A percentile compares a stretch with the other conserved stretches of the same genome.
These are phyloP conservation scores for Phaeolepiota aurea DNA, from an alignment of 768 basidiomycete species.

Conservation along the genomic window DNA sequence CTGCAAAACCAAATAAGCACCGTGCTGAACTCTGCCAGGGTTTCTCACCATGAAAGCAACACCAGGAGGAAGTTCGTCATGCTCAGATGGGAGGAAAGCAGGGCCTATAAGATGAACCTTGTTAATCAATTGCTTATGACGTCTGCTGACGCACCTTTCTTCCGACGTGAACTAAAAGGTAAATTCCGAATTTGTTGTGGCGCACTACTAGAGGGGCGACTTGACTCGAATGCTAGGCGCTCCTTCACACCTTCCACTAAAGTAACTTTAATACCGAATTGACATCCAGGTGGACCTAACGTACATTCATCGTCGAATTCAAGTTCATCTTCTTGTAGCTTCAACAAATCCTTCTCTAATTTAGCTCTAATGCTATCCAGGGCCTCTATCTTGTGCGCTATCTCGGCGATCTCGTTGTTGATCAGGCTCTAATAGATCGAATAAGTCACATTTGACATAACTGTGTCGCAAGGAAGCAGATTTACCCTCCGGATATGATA, in stretches of 20 bases:
- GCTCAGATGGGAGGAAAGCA: slow-evolving; percentile 94
- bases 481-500: slow-evolving; percentile 79
- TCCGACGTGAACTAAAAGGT: slow-evolving; percentile 55
- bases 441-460: too few relatives aligned
- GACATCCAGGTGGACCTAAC: slow-evolving; percentile 17
- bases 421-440: slow-evolving; percentile 87
- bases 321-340: slow-evolving; percentile 89
- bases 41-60: slow-evolving; percentile 89
- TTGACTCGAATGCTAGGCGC: slow-evolving; percentile 60
- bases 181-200: slow-evolving; percentile 34
- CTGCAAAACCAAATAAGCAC: slow-evolving; percentile 28
- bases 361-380: slow-evolving; percentile 74
- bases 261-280: background rate
- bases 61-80: slow-evolving; percentile 88
- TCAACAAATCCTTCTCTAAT: slow-evolving; percentile 76
- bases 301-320: slow-evolving; percentile 94
- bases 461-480: too few relatives aligned
- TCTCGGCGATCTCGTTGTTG: slow-evolving; percentile 80
- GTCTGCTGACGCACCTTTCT: slow-evolving; percentile 42
- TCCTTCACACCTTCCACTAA: slow-evolving; percentile 88
- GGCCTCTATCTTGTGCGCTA: slow-evolving; percentile 82
- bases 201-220: slow-evolving; percentile 20
- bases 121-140: background rate
- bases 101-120: slow-evolving; percentile 54
- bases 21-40: slow-evolving; percentile 1